These are phyloP conservation scores for Penicillium paxilli DNA, from an alignment of 495 filamentous ascomycete species.

Conservation along the genomic window DNA sequence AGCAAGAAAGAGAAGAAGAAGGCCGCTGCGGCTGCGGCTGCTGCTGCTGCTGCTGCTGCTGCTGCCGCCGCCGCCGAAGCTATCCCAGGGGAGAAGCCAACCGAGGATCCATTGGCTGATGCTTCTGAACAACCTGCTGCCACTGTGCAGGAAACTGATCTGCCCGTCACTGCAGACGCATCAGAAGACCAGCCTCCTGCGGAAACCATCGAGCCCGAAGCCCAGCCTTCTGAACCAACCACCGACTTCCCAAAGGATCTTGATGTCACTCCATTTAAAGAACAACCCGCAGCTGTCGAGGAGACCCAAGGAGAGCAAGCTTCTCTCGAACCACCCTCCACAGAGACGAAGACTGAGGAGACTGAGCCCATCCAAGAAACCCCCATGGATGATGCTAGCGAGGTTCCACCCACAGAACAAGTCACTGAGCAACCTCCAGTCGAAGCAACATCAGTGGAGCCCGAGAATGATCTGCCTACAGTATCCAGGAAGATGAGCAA, in stretches of 20 bases:
- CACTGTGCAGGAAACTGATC: background rate
- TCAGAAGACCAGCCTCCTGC: background rate
- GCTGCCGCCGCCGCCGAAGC: too few relatives aligned
- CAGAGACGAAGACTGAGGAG: background rate
- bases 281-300: background rate
- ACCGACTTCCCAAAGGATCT: background rate
- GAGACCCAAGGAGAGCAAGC: background rate
- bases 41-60: conserved; percentile 4
- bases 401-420: background rate
- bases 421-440: background rate
- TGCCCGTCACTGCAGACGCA: background rate
- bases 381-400: background rate
- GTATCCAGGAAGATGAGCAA: conserved; percentile 21
- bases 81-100: conserved; percentile 11
- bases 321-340: background rate
- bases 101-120: background rate
- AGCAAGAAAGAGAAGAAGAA: conserved; percentile 25
- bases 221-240: background rate
- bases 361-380: background rate
- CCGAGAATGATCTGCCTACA: background rate
- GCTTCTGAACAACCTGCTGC: background rate
- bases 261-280: background rate
- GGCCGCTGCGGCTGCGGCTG: conserved; percentile 12
- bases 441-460: background rate
- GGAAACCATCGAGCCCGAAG: background rate